Conservation (phyloP, 495 filamentous ascomycete species). For the Neurospora tetrasperma region DNA sequence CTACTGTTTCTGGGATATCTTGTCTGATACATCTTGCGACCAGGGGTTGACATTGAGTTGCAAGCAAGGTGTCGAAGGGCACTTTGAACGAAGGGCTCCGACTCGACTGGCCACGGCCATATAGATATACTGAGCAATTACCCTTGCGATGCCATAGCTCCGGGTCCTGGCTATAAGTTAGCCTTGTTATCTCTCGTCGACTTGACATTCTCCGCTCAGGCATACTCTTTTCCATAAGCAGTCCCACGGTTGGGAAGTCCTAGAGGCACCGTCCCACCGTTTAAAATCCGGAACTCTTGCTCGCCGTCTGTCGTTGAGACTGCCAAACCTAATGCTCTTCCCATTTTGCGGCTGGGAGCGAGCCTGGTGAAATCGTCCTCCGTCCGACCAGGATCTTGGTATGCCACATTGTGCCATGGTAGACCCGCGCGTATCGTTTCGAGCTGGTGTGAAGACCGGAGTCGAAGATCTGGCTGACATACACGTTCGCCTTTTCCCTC, state of each 20-base stretch:
- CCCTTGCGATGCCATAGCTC: slow-evolving; percentile 54
- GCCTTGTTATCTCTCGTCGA: neutral
- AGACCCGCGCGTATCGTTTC: neutral
- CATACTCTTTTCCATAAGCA: slow-evolving; percentile 38
- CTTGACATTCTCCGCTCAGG: neutral
- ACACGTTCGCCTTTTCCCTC: neutral
- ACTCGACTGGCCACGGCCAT: slow-evolving; percentile 46
- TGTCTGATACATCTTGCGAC: slow-evolving; percentile 38
- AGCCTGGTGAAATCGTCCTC: neutral
- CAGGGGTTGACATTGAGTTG: slow-evolving; percentile 42
- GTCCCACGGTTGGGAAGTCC: slow-evolving; percentile 41
- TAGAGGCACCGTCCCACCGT: slow-evolving; percentile 48
- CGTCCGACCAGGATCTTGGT: neutral
- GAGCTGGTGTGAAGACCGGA: neutral
- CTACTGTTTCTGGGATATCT: slow-evolving; percentile 12
- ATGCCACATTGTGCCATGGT: neutral
- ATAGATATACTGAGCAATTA: slow-evolving; percentile 54
- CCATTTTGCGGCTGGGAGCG: neutral
- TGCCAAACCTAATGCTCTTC: slow-evolving; percentile 4
- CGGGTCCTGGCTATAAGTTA: slow-evolving; percentile 35
- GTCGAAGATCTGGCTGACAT: neutral
- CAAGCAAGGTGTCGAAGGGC: slow-evolving; percentile 37
- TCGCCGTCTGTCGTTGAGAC: slow-evolving; percentile 8
- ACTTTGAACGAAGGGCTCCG: slow-evolving; percentile 52
- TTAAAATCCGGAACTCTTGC: slow-evolving; percentile 22